These are phyloP conservation scores for Testicularia cyperi DNA, from an alignment of 1,284 basidiomycete genomes.

Conservation along the genomic window DNA sequence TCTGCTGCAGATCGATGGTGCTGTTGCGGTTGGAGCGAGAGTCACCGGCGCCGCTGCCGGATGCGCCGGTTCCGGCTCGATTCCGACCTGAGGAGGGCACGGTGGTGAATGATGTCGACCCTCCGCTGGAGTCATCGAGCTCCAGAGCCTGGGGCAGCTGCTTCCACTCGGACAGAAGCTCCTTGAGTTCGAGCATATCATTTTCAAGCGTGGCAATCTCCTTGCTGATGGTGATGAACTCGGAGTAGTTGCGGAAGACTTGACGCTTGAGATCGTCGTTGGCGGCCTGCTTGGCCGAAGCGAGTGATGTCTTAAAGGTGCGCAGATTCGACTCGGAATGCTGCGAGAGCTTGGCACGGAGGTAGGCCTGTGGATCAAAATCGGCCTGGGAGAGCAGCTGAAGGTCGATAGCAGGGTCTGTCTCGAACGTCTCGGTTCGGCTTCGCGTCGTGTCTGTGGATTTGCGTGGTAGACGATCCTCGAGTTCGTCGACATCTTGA, in stretches of 20 bases:
- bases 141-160: constrained; percentile 51
- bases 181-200: constrained; percentile 95
- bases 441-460: constrained; percentile 12
- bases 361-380: constrained; percentile 55
- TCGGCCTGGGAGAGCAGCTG: constrained; percentile 43
- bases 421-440: constrained; percentile 23
- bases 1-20: constrained; percentile 74
- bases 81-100: neutral
- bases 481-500: constrained; percentile 5
- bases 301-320: constrained; percentile 30
- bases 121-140: constrained; percentile 36
- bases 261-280: constrained; percentile 50
- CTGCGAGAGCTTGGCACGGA: constrained; percentile 45
- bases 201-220: constrained; percentile 95
- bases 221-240: constrained; percentile 94
- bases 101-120: constrained; percentile 8
- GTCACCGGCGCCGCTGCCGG: too few species aligned
- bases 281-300: constrained; percentile 38
- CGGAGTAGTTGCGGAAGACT: constrained; percentile 70
- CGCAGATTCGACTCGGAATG: constrained; percentile 45
- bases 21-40: constrained; percentile 41
- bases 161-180: constrained; percentile 86
- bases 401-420: constrained; percentile 44
- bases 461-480: constrained; percentile 7
- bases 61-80: neutral